Base-by-base conservation (phyloP, 2,329 filamentous ascomycete species). In the Ophiostoma piceae region DNA sequence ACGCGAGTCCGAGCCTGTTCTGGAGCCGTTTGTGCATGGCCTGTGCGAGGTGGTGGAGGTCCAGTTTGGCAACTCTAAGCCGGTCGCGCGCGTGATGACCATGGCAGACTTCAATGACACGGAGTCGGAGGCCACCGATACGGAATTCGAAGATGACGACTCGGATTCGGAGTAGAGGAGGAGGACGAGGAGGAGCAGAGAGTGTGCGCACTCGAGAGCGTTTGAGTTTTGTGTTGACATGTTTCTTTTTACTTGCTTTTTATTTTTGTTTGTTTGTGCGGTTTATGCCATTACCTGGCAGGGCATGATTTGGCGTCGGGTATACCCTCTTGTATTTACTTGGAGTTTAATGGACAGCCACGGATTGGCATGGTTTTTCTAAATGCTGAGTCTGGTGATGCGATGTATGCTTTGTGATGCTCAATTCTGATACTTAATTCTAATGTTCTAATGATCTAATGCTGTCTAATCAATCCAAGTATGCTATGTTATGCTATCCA, bases 51-150 rank as follows among this genome's bases (percentile, higher is more conserved):
- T 87, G 6, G 90, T 94, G 22, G 85, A 90, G 71, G 84, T 94
- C 62, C 81, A 87, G 64, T 88, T 94, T 73, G 91, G 94, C 78
- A 94, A 94, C 76, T 85, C 91, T 76, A 88, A 92, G 71, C 88
- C 88, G 5, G 83, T 84, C 2, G 91, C 92, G 79, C 35, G 35
- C 35, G 80, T 84, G 32, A 87, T 90, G 72, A 84, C 84, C 29
- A 91, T 92, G 82, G 86, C 84, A 1, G 90, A 94, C 76, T 94
- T 94, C 74, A 78, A 91, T 16, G 78, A 90, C 78, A 78, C 77
- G 1, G 79, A 82, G 41, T 32, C 41, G 3, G 83, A 85, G 19
- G 19, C 16, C 70, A 84, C 86, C 47, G 82, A 80, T 2, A 35
- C 35, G 35, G 35, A 35, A 8, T 35, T 35, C 8, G 35, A 35